phyloP scores from a whole-genome alignment of 2,329 filamentous ascomycete genomes.

The Cadophora luteo-olivacea region DNA sequence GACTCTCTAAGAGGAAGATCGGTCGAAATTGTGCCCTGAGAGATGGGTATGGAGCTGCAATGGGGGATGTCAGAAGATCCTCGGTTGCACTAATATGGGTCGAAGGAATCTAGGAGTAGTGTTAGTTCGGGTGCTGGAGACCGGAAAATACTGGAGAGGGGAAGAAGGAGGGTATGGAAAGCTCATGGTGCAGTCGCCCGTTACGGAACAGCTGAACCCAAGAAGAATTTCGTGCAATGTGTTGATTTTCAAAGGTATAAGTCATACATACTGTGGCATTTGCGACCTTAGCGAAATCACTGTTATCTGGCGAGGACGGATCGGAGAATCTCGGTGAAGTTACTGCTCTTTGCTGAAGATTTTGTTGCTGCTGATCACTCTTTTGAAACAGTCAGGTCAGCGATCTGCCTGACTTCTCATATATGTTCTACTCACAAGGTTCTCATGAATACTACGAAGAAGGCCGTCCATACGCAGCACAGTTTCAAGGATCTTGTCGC shows the following conservation, averaged over 20 bases:
- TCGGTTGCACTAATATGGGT: slow-evolving; percentile 34
- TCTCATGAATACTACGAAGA: slow-evolving; percentile 43
- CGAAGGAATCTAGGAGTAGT: slow-evolving; percentile 24
- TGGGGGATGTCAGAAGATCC: slow-evolving; percentile 29
- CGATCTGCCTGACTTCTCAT: not conserved
- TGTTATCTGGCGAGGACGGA: slow-evolving; percentile 28
- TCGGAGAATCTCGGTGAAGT: slow-evolving; percentile 28
- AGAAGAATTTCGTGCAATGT: not conserved
- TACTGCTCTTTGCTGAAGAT: slow-evolving; percentile 15
- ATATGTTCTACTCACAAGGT: slow-evolving; percentile 22
- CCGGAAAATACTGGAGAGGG: not conserved
- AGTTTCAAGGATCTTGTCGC: slow-evolving; percentile 58
- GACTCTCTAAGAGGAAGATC: slow-evolving; percentile 32
- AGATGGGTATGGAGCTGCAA: slow-evolving; percentile 33
- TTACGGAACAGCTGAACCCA: too few species aligned
- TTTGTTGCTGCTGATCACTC: slow-evolving; percentile 26
- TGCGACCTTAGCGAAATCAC: slow-evolving; percentile 33
- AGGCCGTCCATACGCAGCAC: slow-evolving; percentile 55
- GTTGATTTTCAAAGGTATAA: too few species aligned
- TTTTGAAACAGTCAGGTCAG: not conserved
- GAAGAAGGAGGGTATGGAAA: not conserved
- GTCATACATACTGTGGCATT: slow-evolving; percentile 28
- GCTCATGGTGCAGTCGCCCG: not conserved
- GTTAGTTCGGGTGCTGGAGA: not conserved
- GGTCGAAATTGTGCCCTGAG: slow-evolving; percentile 28